Evolutionary conservation across 768 basidiomycete species (phyloP).

Genomic region (Leucosporidium scottii): DNA sequence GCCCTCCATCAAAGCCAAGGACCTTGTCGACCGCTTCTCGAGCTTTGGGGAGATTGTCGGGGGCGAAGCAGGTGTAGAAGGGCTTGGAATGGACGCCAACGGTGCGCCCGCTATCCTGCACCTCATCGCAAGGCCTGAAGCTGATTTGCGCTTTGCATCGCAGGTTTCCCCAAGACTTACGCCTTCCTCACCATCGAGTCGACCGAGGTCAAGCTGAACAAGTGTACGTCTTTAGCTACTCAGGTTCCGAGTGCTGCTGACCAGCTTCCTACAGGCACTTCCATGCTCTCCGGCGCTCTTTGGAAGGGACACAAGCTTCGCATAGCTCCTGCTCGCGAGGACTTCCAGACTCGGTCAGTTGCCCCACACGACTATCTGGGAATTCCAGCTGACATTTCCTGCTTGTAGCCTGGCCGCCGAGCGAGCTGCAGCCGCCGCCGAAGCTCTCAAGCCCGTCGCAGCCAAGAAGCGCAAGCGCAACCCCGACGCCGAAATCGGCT

Average conservation of each 20-base stretch:
- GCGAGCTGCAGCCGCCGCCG: not conserved
- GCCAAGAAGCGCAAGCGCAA: slow-evolving; percentile 27
- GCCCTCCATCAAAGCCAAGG: slow-evolving; percentile 9
- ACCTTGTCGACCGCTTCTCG: slow-evolving; percentile 27
- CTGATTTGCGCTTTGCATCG: not conserved
- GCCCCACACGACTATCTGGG: not conserved
- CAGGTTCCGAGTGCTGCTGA: too few species aligned
- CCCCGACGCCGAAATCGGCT: slow-evolving; percentile 15
- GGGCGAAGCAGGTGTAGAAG: slow-evolving; percentile 14
- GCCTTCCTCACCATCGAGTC: slow-evolving; percentile 30
- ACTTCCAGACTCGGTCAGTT: slow-evolving; percentile 16
- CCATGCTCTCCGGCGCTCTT: slow-evolving; percentile 29
- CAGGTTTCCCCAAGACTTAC: slow-evolving; percentile 20
- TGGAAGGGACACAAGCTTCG: slow-evolving; percentile 34
- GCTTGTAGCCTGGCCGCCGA: not conserved
- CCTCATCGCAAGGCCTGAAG: not conserved
- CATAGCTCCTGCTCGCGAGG: slow-evolving; percentile 22
- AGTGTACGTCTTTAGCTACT: slow-evolving; percentile 12
- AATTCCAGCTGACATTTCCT: not conserved
- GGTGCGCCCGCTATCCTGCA: not conserved
- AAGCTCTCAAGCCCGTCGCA: not conserved
- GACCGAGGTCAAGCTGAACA: slow-evolving; percentile 15
- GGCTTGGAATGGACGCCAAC: slow-evolving; percentile 7
- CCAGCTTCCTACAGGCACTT: slow-evolving; percentile 18
- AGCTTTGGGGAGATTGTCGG: slow-evolving; percentile 20